These are phyloP conservation scores for Wickerhamomyces sp. DNA, from an alignment of 1,139 yeast genomes.

Conservation along the genomic window DNA sequence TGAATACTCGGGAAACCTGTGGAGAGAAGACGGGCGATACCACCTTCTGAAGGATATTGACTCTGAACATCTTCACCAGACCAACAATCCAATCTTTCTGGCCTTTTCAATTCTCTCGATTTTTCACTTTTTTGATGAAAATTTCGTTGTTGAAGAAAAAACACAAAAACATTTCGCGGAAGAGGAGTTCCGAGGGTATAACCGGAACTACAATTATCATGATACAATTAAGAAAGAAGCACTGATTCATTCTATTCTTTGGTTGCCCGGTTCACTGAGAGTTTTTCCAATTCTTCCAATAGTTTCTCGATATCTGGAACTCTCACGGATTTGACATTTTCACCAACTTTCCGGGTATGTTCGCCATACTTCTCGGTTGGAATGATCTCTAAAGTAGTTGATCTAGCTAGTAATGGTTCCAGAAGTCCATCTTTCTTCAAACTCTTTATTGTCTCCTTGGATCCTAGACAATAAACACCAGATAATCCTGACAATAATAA, in stretches of 20 bases:
- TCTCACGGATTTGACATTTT: not conserved
- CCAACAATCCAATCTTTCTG: not conserved
- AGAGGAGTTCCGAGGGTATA: not conserved
- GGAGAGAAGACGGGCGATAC: conserved; percentile 2
- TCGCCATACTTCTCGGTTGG: not conserved
- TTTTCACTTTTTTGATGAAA: not conserved
- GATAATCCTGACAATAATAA: not conserved
- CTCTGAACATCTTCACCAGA: not conserved
- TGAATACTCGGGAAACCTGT: conserved; percentile 8
- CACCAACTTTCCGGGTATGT: not conserved
- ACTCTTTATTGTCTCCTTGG: not conserved
- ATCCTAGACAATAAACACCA: conserved; percentile 6
- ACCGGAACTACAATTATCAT: not conserved
- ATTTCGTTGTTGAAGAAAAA: not conserved
- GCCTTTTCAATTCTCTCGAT: not conserved
- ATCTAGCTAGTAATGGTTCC: not conserved
- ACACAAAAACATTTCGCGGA: not conserved
- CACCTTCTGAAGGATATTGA: conserved; percentile 3
- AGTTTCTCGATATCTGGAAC: not conserved
- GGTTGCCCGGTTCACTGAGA: not conserved
- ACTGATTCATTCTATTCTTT: too few species aligned
- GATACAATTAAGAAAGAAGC: too few species aligned
- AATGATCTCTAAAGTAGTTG: not conserved
- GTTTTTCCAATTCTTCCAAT: not conserved
- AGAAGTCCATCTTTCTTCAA: not conserved